Evolutionary conservation across 78 protist species (phyloP).

Genomic region (Polysphondylium violaceum): DNA sequence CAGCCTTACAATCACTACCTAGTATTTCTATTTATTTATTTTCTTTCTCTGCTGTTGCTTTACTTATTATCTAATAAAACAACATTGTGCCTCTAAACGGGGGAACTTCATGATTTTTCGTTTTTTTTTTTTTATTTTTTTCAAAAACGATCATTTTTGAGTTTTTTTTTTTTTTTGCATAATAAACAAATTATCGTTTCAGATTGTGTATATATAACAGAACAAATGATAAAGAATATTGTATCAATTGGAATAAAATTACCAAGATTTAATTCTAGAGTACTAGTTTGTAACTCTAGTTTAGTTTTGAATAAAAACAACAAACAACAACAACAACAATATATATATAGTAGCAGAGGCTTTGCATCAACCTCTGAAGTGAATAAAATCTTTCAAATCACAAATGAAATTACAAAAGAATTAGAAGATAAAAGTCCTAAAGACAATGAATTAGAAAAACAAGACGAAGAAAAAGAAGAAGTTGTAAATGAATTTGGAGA

Average conservation of each 20-base stretch:
- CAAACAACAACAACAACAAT: not conserved
- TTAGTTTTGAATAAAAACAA: no score
- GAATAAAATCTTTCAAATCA: not conserved
- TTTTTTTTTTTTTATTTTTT: no score
- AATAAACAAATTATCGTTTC: no score
- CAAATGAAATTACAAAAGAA: slow-evolving; percentile 24
- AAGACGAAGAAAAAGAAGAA: not conserved
- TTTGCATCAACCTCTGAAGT: no score
- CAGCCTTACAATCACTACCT: not conserved
- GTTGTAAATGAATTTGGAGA: not conserved
- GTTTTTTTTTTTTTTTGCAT: no score
- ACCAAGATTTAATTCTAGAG: no score
- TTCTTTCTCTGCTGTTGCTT: not conserved
- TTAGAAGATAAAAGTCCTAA: not conserved
- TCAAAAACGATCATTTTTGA: no score
- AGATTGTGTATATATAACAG: no score
- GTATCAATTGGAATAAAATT: no score
- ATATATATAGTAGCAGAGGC: not conserved
- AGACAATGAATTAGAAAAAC: not conserved
- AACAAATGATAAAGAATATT: no score
- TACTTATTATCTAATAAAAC: not conserved
- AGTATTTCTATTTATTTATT: not conserved
- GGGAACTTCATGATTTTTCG: not conserved
- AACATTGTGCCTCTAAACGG: not conserved
- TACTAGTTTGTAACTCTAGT: no score